phyloP scores from a whole-genome alignment of 345 rosid species.

The Schrenkiella parvula region DNA sequence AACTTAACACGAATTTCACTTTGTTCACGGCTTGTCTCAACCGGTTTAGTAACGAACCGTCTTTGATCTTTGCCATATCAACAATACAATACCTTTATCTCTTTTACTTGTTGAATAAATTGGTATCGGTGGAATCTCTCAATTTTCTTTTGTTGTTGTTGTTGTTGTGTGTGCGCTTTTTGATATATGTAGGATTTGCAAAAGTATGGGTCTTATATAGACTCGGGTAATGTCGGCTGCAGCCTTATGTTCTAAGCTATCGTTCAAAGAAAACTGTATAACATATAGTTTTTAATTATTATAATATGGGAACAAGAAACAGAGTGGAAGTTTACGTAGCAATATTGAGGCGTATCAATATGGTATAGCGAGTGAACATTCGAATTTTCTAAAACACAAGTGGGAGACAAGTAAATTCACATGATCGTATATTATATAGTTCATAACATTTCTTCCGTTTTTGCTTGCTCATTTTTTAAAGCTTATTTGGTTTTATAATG shows the following conservation, averaged over 20 bases:
- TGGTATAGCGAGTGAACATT: slow-evolving; percentile 19
- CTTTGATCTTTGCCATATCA: slow-evolving; percentile 32
- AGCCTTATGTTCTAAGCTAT: background rate
- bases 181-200: background rate
- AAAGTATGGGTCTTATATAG: slow-evolving; percentile 27
- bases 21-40: slow-evolving; percentile 66
- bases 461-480: background rate
- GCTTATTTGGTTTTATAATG: background rate
- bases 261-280: slow-evolving; percentile 23
- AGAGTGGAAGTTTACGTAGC: slow-evolving; percentile 18
- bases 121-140: background rate
- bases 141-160: background rate
- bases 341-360: slow-evolving; percentile 23
- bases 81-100: background rate
- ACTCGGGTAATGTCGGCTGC: slow-evolving; percentile 20
- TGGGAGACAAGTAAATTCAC: slow-evolving; percentile 10
- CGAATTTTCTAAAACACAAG: background rate
- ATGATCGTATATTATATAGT: background rate
- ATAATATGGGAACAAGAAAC: slow-evolving; percentile 15
- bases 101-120: background rate
- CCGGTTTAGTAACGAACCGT: slow-evolving; percentile 45
- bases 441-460: background rate
- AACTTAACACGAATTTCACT: slow-evolving; percentile 49
- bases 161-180: background rate
- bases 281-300: background rate